These are phyloP conservation scores for Penicillium hordei DNA, from an alignment of 2,329 filamentous ascomycete species.

Conservation along the genomic window DNA sequence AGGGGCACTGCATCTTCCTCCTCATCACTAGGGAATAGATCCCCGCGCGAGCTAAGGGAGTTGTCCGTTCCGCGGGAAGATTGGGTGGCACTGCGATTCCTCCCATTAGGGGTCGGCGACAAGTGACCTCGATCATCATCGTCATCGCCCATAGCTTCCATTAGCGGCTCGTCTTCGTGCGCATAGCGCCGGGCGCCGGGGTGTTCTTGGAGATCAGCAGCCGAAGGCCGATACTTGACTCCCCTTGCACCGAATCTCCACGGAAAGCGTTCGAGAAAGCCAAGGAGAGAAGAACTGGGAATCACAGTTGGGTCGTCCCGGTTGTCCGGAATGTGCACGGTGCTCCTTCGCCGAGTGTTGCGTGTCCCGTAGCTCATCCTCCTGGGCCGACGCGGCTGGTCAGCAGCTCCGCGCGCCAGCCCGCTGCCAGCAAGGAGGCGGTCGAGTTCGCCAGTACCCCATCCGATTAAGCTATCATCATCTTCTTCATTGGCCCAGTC, in stretches of 20 bases:
- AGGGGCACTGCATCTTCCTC: slow-evolving; percentile 92
- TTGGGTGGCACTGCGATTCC: slow-evolving; percentile 72
- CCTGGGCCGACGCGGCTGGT: slow-evolving; percentile 70
- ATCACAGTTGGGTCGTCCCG: slow-evolving; percentile 79
- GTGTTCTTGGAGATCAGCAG: slow-evolving; percentile 85
- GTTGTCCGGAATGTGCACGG: slow-evolving; percentile 50
- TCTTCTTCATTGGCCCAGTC: slow-evolving; percentile 77
- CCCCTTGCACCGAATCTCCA: slow-evolving; percentile 79
- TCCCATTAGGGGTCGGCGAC: slow-evolving; percentile 20
- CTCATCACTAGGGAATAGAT: slow-evolving; percentile 88
- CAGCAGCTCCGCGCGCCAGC: slow-evolving; percentile 40
- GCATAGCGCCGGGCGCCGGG: slow-evolving; percentile 56
- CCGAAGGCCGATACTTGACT: slow-evolving; percentile 83
- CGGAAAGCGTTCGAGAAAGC: slow-evolving; percentile 79
- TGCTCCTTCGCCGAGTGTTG: slow-evolving; percentile 59
- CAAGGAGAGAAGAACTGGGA: slow-evolving; percentile 78
- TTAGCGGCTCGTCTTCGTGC: slow-evolving; percentile 68
- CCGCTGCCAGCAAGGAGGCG: slow-evolving; percentile 71
- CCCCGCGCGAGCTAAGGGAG: slow-evolving; percentile 81
- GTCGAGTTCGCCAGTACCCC: slow-evolving; percentile 84
- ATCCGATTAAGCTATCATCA: slow-evolving; percentile 65
- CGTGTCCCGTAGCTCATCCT: slow-evolving; percentile 89
- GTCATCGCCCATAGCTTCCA: slow-evolving; percentile 60
- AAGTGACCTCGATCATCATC: slow-evolving; percentile 43
- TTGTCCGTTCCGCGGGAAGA: slow-evolving; percentile 80